A percentile compares a stretch with the other conserved stretches of the same genome.
Evolutionary conservation across 106 monocot species (phyloP).

Genomic region (Amphibolis antarctica): DNA sequence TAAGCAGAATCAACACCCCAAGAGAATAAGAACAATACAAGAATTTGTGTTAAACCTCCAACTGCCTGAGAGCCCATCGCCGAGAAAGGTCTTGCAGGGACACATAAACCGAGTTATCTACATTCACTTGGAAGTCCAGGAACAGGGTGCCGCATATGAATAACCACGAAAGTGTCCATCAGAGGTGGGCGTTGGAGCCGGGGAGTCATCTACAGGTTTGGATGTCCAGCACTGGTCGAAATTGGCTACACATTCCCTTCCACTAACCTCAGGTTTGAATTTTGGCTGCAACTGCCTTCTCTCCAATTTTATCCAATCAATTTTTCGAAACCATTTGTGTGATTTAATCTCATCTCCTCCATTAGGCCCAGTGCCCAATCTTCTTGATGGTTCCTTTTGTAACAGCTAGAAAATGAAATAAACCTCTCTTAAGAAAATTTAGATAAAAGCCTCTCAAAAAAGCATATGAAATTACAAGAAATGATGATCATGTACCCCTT

Average conservation of each 20-base stretch:
- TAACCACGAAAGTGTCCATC: constrained; percentile 20
- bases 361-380: constrained; percentile 15
- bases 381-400: constrained; percentile 22
- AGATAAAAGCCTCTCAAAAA: not conserved
- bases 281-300: constrained; percentile 17
- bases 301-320: constrained; percentile 25
- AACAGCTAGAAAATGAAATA: constrained; percentile 8
- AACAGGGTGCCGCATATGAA: constrained; percentile 16
- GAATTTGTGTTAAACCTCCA: no score
- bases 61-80: no score
- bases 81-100: no score
- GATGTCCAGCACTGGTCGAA: constrained; percentile 28
- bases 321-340: constrained; percentile 21
- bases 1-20: no score
- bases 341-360: constrained; percentile 19
- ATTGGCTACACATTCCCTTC: constrained; percentile 20
- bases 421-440: not conserved
- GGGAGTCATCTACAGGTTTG: constrained; percentile 16
- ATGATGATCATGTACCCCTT: constrained; percentile 8
- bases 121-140: no score
- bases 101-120: no score
- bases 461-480: not conserved
- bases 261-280: constrained; percentile 21
- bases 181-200: constrained; percentile 13
- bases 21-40: no score